Conservation (phyloP, 2,329 filamentous ascomycete species). For the Verticillium isaacii region DNA sequence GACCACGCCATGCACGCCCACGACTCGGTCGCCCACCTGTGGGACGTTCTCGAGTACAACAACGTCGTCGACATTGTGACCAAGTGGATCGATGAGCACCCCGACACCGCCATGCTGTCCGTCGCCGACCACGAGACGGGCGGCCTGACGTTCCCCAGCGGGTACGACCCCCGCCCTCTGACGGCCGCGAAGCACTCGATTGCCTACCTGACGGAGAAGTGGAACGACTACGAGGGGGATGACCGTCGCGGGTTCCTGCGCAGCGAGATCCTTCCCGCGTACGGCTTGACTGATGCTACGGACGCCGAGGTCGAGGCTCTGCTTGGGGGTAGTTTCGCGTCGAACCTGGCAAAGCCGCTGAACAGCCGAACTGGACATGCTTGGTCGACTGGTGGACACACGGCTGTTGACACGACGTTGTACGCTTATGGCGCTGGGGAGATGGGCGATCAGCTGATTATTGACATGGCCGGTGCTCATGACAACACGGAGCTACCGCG, state of each 20-base stretch:
- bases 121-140: slow-evolving; percentile 33
- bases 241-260: slow-evolving; percentile 20
- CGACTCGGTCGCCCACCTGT: slow-evolving; percentile 46
- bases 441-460: slow-evolving; percentile 16
- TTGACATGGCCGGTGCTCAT: slow-evolving; percentile 19
- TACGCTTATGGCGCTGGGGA: slow-evolving; percentile 24
- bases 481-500: slow-evolving; percentile 25
- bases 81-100: slow-evolving; percentile 30
- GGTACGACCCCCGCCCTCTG: slow-evolving; percentile 25
- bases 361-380: slow-evolving; percentile 22
- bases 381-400: slow-evolving; percentile 31
- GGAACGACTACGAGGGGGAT: slow-evolving; percentile 20
- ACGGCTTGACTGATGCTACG: slow-evolving; percentile 22
- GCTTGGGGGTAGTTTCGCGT: slow-evolving; percentile 14
- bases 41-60: slow-evolving; percentile 32
- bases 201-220: slow-evolving; percentile 19
- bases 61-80: slow-evolving; percentile 25
- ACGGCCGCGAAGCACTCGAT: slow-evolving; percentile 16
- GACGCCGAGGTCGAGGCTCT: slow-evolving; percentile 18
- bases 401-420: slow-evolving; percentile 26
- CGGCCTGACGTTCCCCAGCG: slow-evolving; percentile 25
- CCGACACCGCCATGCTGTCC: slow-evolving; percentile 27
- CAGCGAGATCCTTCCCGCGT: slow-evolving; percentile 19
- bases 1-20: slow-evolving; percentile 39
- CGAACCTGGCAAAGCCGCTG: slow-evolving; percentile 20